A percentile compares a stretch with the other conserved stretches of the same genome.
These are phyloP conservation scores for Tilletia caries DNA, from an alignment of 1,284 basidiomycete species.

Conservation along the genomic window DNA sequence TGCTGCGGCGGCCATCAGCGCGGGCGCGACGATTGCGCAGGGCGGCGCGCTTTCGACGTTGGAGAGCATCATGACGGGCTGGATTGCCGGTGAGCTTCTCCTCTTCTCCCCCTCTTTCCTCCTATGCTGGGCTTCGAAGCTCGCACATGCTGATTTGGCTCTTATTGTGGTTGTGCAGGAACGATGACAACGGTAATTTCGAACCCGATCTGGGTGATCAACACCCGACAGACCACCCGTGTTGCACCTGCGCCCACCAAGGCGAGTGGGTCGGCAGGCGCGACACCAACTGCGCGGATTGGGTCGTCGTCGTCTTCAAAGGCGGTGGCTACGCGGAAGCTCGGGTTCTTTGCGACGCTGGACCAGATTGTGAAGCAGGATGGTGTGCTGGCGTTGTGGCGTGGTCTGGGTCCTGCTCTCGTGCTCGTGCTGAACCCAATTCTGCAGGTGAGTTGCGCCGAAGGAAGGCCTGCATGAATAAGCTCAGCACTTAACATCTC, in stretches of 20 bases:
- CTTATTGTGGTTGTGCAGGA: no score
- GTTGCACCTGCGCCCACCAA: conserved; percentile 27
- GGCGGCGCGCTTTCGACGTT: conserved; percentile 65
- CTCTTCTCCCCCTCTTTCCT: no score
- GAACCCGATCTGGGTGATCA: conserved; percentile 72
- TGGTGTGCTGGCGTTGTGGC: conserved; percentile 79
- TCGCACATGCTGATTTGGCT: no score
- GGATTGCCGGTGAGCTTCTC: conserved; percentile 72
- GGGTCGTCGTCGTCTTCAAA: conserved; percentile 1
- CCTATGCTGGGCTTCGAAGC: no score
- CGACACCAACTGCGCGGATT: conserved; percentile 5
- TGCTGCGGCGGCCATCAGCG: conserved; percentile 55
- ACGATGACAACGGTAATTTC: conserved; percentile 83
- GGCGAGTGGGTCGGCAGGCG: not conserved
- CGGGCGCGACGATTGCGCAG: conserved; percentile 56
- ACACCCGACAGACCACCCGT: conserved; percentile 69
- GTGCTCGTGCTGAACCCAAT: conserved; percentile 93
- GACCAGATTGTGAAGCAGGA: conserved; percentile 71
- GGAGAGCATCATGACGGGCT: conserved; percentile 84
- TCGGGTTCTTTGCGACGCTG: conserved; percentile 63
- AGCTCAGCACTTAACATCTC: no score
- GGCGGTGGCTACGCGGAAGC: conserved; percentile 22
- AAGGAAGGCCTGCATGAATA: no score
- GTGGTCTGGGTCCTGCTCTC: conserved; percentile 91
- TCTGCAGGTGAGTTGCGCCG: conserved; percentile 61